Percentiles rank a stretch among this genome's conserved stretches.
Conservation (phyloP, 441 rosid genomes). For the Lagerstroemia fauriei region DNA sequence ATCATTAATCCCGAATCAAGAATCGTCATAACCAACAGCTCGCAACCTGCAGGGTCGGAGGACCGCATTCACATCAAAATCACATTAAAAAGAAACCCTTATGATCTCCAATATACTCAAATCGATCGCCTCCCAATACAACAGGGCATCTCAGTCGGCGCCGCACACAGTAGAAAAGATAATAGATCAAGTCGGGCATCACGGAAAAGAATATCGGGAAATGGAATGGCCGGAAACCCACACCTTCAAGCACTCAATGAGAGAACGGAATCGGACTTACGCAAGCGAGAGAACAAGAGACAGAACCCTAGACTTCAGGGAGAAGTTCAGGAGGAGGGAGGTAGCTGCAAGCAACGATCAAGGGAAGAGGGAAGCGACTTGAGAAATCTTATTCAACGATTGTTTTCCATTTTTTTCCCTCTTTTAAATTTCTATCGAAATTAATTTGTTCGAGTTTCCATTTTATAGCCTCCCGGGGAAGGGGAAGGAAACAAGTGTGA, state of each 20-base stretch:
- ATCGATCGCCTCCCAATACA: background rate
- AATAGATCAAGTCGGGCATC: background rate
- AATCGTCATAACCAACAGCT: constrained; percentile 46
- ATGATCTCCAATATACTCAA: background rate
- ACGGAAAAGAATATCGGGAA: background rate
- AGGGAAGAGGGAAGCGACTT: background rate
- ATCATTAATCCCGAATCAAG: constrained; percentile 49
- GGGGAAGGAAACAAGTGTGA: no score
- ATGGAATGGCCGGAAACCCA: background rate
- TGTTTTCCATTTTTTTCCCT: background rate
- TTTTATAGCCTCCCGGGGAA: no score
- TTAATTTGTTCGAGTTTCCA: no score
- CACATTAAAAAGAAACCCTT: background rate
- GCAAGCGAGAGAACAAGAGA: background rate
- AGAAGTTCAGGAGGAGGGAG: background rate
- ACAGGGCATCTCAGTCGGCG: background rate
- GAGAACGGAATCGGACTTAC: background rate
- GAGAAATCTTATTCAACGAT: background rate
- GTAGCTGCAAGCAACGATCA: background rate
- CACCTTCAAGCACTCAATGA: background rate
- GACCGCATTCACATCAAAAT: background rate
- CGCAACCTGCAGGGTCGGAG: background rate
- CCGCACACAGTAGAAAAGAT: background rate
- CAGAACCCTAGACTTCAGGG: constrained; percentile 11
- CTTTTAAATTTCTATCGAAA: no score